A percentile compares a stretch with the other conserved stretches of the same genome.
phyloP scores from a whole-genome alignment of 2,329 filamentous ascomycete genomes.

The Monosporascus cannonballus region DNA sequence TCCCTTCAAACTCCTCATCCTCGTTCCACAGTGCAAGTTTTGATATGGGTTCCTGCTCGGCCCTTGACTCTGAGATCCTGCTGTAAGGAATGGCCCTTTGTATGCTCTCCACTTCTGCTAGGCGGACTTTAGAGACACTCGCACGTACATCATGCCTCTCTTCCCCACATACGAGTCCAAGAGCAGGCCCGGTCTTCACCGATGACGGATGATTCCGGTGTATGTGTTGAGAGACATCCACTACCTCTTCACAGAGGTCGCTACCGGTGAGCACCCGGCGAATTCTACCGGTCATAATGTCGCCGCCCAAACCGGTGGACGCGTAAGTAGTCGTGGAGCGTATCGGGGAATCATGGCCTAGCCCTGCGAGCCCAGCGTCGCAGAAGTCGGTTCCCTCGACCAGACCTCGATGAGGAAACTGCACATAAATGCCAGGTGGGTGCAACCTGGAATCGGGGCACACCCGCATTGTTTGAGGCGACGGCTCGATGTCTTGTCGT shows the following conservation, averaged over 20 bases:
- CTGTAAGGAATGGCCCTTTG: not conserved
- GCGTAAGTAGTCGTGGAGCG: slow-evolving; percentile 7
- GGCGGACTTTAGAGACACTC: slow-evolving; percentile 16
- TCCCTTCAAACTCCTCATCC: not conserved
- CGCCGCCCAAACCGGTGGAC: slow-evolving; percentile 1
- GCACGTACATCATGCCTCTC: slow-evolving; percentile 8
- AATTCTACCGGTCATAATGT: slow-evolving; percentile 5
- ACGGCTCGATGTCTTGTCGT: not conserved
- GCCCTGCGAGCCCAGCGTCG: slow-evolving; percentile 7
- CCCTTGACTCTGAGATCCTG: not conserved
- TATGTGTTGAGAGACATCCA: slow-evolving; percentile 12
- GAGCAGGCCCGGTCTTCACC: slow-evolving; percentile 14
- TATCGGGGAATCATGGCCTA: slow-evolving; percentile 11
- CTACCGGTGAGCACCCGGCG: slow-evolving; percentile 9
- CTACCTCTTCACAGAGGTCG: slow-evolving; percentile 8
- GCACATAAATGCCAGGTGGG: slow-evolving; percentile 7
- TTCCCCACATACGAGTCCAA: slow-evolving; percentile 1
- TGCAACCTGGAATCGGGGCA: slow-evolving; percentile 13
- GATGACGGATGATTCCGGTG: slow-evolving; percentile 8
- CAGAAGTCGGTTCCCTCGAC: slow-evolving; percentile 10
- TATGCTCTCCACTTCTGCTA: slow-evolving; percentile 4
- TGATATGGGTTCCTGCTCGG: slow-evolving; percentile 5
- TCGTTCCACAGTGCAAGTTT: not conserved
- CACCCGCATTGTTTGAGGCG: slow-evolving; percentile 3
- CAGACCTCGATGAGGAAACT: slow-evolving; percentile 10